Percentiles rank a stretch among this genome's conserved stretches.
These are phyloP conservation scores for Pilobolus umbonatus DNA, from an alignment of 192 early-diverging fungal species.

Conservation along the genomic window DNA sequence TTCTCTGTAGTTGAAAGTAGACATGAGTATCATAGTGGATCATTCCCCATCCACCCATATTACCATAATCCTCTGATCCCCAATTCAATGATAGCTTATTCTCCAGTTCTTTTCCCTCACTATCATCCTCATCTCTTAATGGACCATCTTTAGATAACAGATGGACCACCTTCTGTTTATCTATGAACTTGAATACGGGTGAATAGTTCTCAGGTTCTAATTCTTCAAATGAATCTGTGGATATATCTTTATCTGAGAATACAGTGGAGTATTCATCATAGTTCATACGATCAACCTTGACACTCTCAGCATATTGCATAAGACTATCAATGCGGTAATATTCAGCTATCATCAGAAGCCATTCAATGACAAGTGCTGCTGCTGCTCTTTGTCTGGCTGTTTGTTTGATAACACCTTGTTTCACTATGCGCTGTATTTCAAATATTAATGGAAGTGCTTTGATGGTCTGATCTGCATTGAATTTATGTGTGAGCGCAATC, in stretches of 20 bases:
- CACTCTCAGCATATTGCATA: neutral
- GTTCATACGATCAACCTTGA: slow-evolving; percentile 1
- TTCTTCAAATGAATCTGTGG: neutral
- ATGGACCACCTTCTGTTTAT: slow-evolving; percentile 17
- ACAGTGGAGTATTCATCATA: neutral
- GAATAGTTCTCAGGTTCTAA: neutral
- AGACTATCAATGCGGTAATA: slow-evolving; percentile 8
- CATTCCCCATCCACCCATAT: neutral
- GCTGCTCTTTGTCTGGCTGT: slow-evolving; percentile 3
- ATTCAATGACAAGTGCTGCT: slow-evolving; percentile 13
- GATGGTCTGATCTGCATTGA: slow-evolving; percentile 21
- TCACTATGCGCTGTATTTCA: slow-evolving; percentile 15
- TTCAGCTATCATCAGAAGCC: slow-evolving; percentile 12
- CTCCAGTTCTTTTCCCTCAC: slow-evolving; percentile 29
- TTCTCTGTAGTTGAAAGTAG: slow-evolving; percentile 8
- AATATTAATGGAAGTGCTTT: slow-evolving; percentile 23
- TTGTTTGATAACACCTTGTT: neutral
- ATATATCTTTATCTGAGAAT: neutral
- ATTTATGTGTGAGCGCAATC: slow-evolving; percentile 9
- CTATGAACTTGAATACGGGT: neutral
- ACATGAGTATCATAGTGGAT: neutral
- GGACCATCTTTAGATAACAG: slow-evolving; percentile 20
- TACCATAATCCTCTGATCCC: slow-evolving; percentile 21
- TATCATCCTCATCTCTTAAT: slow-evolving; percentile 20
- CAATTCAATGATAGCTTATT: slow-evolving; percentile 29